A percentile compares a stretch with the other conserved stretches of the same genome.
Evolutionary conservation across 2,329 filamentous ascomycete genomes (phyloP).

Genomic region (Colletotrichum caudatum): DNA sequence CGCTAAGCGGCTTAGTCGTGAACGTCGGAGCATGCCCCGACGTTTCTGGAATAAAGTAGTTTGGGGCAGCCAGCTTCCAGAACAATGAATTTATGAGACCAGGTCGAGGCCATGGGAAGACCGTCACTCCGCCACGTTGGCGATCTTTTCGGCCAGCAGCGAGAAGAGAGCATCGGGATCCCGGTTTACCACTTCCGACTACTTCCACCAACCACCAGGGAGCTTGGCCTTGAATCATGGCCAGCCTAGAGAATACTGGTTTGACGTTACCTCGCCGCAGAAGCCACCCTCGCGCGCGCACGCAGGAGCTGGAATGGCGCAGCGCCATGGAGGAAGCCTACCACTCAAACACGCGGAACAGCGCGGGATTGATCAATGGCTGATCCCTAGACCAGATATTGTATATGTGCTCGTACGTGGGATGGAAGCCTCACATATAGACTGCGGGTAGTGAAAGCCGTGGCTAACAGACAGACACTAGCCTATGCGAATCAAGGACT

Average conservation of each 20-base stretch:
- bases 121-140: constrained; percentile 22
- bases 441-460: constrained; percentile 6
- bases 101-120: constrained; percentile 31
- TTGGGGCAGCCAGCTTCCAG: constrained; percentile 17
- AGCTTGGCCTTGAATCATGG: constrained; percentile 11
- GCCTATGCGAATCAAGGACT: constrained; percentile 22
- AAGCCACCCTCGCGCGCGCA: neutral
- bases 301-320: constrained; percentile 1
- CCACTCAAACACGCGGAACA: constrained; percentile 11
- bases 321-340: constrained; percentile 14
- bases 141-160: constrained; percentile 27
- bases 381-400: constrained; percentile 1
- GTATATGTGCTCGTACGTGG: neutral
- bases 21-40: constrained; percentile 15
- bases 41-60: constrained; percentile 23
- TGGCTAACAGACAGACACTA: neutral
- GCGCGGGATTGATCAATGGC: constrained; percentile 1
- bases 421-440: constrained; percentile 2
- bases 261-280: constrained; percentile 28
- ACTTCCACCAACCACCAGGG: constrained; percentile 11
- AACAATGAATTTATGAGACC: constrained; percentile 26
- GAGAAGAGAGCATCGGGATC: constrained; percentile 17
- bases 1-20: constrained; percentile 21
- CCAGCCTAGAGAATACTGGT: constrained; percentile 18
- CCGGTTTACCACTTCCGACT: constrained; percentile 6